Conservation (phyloP, 768 basidiomycete genomes). For the Trametes punicea region DNA sequence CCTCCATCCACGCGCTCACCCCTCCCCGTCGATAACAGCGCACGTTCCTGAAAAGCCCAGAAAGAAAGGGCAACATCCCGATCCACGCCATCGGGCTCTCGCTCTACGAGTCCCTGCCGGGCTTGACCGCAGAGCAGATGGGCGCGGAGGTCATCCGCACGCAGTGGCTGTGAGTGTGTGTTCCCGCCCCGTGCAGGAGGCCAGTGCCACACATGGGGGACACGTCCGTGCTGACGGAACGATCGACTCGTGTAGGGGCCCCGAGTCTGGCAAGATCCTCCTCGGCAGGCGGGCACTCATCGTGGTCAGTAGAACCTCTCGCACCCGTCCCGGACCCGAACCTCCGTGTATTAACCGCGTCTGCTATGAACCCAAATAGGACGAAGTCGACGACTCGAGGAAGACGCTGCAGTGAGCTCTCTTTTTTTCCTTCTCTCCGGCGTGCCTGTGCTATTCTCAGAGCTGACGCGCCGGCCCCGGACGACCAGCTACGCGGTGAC, state of each 20-base stretch:
- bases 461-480: background rate
- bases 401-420: conserved; percentile 76
- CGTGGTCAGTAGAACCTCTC: conserved; percentile 71
- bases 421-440: background rate
- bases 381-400: conserved; percentile 85
- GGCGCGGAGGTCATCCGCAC: conserved; percentile 88
- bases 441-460: background rate
- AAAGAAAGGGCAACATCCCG: conserved; percentile 73
- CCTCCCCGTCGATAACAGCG: too few species aligned
- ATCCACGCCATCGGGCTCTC: conserved; percentile 97
- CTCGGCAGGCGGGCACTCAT: conserved; percentile 82
- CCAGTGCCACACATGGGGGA: background rate
- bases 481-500: conserved; percentile 74
- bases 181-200: background rate
- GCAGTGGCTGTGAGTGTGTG: conserved; percentile 86
- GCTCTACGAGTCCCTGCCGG: conserved; percentile 87
- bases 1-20: too few species aligned
- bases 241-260: conserved; percentile 42
- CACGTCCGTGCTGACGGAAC: background rate
- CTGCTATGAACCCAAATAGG: conserved; percentile 39
- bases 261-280: conserved; percentile 63
- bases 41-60: conserved; percentile 75
- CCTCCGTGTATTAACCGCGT: background rate
- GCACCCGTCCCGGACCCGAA: too few species aligned
- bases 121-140: conserved; percentile 66